Evolutionary conservation across 352 stramenopile species (phyloP), one percentile per base, ranked within the genome.

Genomic region (Globisporangium irregulare): DNA sequence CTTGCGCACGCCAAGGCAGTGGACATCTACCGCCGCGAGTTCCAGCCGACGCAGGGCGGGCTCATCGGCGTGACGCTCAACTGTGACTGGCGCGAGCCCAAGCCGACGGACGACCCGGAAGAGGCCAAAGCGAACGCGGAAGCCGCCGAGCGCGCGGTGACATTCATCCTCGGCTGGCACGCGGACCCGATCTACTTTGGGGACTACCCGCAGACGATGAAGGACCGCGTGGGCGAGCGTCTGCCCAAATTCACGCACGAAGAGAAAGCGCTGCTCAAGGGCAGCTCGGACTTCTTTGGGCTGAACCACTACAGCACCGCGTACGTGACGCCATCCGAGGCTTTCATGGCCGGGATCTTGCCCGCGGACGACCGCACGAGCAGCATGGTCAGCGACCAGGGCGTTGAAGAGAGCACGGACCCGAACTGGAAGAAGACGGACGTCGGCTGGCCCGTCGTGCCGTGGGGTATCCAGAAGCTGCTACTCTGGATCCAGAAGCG

Each of bases 261-360:
- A 15, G 82, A 98, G 69, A 81, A 90, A 62, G 76, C 80, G 50
- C 60, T 92, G 20, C 63, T 99, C 24, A 84, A 87, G 41, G 86
- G 82, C 34, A 97, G 85, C 58, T 79, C 71, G 29, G 96, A 99
- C 69, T 98, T 98, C 79, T 92, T 99, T 57, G 95, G 92, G 0
- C 73, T 99, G 3, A 99, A 98, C 81, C 91, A 98, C 73, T 99
- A 99, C 79, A 86, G 80, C 55, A 88, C 86, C 8, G 69, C 70
- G 36, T 82, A 78, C 59, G 61, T 72, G 6, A 77, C 70, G 64
- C 74, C 79, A 5, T 83, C 78, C 12, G 50, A 83, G 9, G 75
- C 51, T 38, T 89, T 77, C 62, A 59, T 70, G 5, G 67, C 62
- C 0, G 72, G 74, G 14, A 53, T 50, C 9, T 22, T 61, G 4